Evolutionary conservation across 1,284 basidiomycete genomes (phyloP), one percentile per base, ranked within the genome.

Genomic region (Microbotryum saponariae): DNA sequence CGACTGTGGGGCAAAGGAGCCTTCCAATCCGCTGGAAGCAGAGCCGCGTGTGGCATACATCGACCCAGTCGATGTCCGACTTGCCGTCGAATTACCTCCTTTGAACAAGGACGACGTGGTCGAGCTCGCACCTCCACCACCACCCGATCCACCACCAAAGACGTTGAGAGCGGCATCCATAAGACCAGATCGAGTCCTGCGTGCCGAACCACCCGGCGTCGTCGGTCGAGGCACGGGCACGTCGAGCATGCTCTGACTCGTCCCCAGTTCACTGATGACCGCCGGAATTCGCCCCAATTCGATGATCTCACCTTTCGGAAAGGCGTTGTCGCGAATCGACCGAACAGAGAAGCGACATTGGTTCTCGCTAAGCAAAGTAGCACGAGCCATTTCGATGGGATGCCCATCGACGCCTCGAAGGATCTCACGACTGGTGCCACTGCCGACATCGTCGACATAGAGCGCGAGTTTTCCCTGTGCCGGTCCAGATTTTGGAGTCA

Each of bases 381-480:
- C 63, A 4, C 53, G 51, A 3, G 60, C 64, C 16, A 59, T 31
- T 10, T 61, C 59, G 23, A 44, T 23, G 2, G 67, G 67, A 3
- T 60, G 58, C 23, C 47, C 47, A 10, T 16, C 21, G 6, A 20
- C 8, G 44, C 56, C 25, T 2, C 27, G 5, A 20, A 14, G 18
- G 6, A 58, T 46, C 10, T 52, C 46, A 6, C 23, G 29, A 0
- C 37, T 23, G 1, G 27, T 18, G 1, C 21, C 37, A 42, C 37
- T 42, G 37, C 16, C 51, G 8, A 45, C 46, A 6, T 57, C 54
- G 6, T 56, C 55, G 23, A 69, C 33, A 2, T 67, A 59, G 5
- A 69, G 31, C 1, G 65, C 67, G n/a, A 66, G 57, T 37, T 66
- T 64, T 4, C 53, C 58, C 67, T 69, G 58, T 14, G 21, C 16